Conservation (phyloP, 306 rosid species). For the Gastrolobium villosum region DNA sequence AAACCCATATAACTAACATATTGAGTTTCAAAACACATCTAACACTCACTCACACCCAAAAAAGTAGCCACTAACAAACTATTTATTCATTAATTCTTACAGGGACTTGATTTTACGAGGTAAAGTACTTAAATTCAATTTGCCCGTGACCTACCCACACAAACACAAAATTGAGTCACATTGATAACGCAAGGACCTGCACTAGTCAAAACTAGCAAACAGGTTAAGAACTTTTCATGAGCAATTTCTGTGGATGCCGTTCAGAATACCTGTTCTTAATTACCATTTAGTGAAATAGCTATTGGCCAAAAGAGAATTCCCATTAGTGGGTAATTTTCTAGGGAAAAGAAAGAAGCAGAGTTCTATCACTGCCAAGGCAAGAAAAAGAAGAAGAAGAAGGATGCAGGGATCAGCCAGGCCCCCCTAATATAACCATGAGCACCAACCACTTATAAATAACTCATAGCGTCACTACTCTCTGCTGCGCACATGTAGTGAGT, state of each 20-base stretch:
- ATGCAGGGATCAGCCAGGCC: neutral
- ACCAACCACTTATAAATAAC: conserved; percentile 38
- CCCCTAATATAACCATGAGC: neutral
- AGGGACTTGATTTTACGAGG: too few relatives aligned
- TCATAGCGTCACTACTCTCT: conserved; percentile 1
- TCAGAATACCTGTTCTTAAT: neutral
- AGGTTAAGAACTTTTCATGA: neutral
- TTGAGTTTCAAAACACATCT: too few relatives aligned
- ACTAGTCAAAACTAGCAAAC: conserved; percentile 2
- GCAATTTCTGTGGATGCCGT: neutral
- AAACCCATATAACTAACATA: too few relatives aligned
- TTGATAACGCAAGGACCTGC: neutral
- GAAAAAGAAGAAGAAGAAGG: conserved; percentile 10
- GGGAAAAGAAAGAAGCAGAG: conserved; percentile 40
- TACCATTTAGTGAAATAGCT: neutral
- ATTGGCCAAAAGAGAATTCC: conserved; percentile 6
- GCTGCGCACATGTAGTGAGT: conserved; percentile 14
- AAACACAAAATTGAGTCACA: neutral
- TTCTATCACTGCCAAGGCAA: conserved; percentile 19
- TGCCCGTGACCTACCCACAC: conserved; percentile 3
- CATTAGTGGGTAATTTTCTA: conserved; percentile 39
- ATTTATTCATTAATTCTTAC: too few relatives aligned
- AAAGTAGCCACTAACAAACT: too few relatives aligned
- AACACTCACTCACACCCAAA: too few relatives aligned
- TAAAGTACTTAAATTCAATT: neutral